Evolutionary conservation across 2,329 filamentous ascomycete genomes (phyloP).

Genomic region (Calonectria pseudoreteaudii): DNA sequence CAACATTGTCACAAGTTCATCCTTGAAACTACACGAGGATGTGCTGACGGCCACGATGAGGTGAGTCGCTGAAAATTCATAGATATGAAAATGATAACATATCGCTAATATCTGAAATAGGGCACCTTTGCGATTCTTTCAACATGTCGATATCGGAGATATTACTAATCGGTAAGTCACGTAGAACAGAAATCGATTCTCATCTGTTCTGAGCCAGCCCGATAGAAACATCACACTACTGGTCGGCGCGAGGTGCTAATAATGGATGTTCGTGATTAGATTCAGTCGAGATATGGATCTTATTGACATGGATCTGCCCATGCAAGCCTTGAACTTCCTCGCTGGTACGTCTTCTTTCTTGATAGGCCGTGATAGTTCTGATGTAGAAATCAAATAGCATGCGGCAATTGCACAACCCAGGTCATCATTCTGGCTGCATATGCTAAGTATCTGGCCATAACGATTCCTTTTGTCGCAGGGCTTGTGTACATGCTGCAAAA

Average conservation of each 20-base stretch:
- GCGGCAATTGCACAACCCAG: not conserved
- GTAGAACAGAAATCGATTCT: no score
- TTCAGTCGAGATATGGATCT: not conserved
- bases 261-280: not conserved
- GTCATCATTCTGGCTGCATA: not conserved
- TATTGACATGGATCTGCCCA: not conserved
- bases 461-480: not conserved
- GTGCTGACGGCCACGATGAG: not conserved
- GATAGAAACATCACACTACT: no score
- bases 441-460: not conserved
- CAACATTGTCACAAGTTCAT: not conserved
- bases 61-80: not conserved
- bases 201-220: no score
- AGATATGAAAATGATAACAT: no score
- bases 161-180: not conserved
- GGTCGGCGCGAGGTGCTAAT: not conserved
- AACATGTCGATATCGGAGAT: not conserved
- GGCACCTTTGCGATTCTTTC: not conserved
- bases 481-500: not conserved
- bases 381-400: not conserved
- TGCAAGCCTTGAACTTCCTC: not conserved
- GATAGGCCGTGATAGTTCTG: not conserved
- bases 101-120: no score
- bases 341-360: not conserved
- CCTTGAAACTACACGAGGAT: not conserved